Percentiles rank a stretch among this genome's conserved stretches.
Conservation (phyloP, 1,139 yeast genomes). For the Pichia sp. region DNA sequence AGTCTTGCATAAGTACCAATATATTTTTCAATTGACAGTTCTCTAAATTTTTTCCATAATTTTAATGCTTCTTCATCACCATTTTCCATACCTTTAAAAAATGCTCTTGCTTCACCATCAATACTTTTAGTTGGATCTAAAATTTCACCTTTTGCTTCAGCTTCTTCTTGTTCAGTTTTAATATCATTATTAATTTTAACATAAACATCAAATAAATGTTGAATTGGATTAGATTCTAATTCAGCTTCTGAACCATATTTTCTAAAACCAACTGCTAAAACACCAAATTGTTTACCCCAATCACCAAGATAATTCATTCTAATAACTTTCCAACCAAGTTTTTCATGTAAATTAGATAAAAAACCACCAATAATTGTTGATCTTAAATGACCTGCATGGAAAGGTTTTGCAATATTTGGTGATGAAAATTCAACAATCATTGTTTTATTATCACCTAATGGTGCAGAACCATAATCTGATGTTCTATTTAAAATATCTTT, state of each 20-base stretch:
- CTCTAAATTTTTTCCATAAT: conserved; percentile 88
- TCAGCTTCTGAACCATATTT: conserved; percentile 77
- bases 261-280: conserved; percentile 87
- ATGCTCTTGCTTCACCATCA: conserved; percentile 80
- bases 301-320: conserved; percentile 96
- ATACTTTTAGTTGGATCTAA: conserved; percentile 46
- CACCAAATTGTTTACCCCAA: conserved; percentile 99
- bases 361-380: conserved; percentile 99
- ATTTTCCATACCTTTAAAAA: conserved; percentile 88
- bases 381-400: conserved; percentile 99
- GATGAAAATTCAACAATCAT: conserved; percentile 87
- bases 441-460: conserved; percentile 69
- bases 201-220: conserved; percentile 91
- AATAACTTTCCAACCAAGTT: conserved; percentile 82
- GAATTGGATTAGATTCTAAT: conserved; percentile 74
- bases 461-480: conserved; percentile 64
- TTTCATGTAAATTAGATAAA: conserved; percentile 81
- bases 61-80: conserved; percentile 78
- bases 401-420: conserved; percentile 98
- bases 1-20: conserved; percentile 85
- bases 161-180: conserved; percentile 45
- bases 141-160: conserved; percentile 43
- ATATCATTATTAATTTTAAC: conserved; percentile 82
- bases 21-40: conserved; percentile 78
- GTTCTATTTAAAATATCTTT: conserved; percentile 62